phyloP scores from a whole-genome alignment of 1,284 basidiomycete species.

The Filobasidium uniguttulatum region DNA sequence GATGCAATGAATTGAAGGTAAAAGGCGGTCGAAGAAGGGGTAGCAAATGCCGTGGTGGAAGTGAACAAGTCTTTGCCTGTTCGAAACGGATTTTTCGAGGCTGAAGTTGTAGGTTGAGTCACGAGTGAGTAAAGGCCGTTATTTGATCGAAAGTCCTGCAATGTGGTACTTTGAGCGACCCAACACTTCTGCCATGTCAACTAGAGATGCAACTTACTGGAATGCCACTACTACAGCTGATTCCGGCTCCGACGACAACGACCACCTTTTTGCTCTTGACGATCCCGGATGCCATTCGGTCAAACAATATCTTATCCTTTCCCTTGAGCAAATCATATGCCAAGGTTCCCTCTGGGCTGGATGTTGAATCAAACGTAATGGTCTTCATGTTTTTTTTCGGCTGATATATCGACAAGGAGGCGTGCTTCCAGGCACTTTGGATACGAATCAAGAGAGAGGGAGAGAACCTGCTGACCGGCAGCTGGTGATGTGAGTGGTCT shows the following conservation, averaged over 20 bases:
- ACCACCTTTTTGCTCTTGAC: slow-evolving; percentile 42
- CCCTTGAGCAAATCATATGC: not conserved
- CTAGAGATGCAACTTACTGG: slow-evolving; percentile 47
- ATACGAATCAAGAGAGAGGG: no score
- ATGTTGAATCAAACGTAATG: no score
- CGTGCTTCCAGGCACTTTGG: no score
- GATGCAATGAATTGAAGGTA: slow-evolving; percentile 74
- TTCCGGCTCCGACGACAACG: slow-evolving; percentile 79
- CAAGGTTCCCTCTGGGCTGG: no score
- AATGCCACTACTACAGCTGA: slow-evolving; percentile 83
- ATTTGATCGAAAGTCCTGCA: slow-evolving; percentile 74
- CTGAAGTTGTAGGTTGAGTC: slow-evolving; percentile 42
- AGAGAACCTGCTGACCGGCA: no score
- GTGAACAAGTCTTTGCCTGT: slow-evolving; percentile 85
- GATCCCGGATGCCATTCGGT: not conserved
- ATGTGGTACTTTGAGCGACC: not conserved
- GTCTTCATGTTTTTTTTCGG: no score
- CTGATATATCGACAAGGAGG: no score
- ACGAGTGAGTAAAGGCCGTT: slow-evolving; percentile 79
- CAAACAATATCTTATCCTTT: not conserved
- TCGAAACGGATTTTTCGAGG: slow-evolving; percentile 65
- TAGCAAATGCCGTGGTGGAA: slow-evolving; percentile 61
- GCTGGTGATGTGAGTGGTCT: no score
- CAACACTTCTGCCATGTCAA: not conserved
- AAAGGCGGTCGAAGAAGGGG: slow-evolving; percentile 53